Evolutionary conservation across 345 rosid species (phyloP).

Genomic region (Camelina sativa): DNA sequence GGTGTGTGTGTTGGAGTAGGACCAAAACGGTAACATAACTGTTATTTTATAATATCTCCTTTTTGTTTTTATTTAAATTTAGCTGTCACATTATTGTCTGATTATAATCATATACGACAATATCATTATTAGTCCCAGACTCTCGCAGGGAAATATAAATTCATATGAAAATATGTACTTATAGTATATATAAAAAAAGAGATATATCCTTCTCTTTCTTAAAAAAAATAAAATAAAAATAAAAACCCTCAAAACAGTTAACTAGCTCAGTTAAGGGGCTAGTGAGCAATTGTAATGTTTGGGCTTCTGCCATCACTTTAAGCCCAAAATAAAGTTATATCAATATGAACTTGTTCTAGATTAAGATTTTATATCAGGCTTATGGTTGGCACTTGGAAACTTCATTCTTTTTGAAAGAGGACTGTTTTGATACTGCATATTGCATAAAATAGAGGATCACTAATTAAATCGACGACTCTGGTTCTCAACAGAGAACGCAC

Average conservation of each 20-base stretch:
- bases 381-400: too few relatives aligned
- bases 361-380: too few relatives aligned
- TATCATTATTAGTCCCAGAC: slow-evolving; percentile 34
- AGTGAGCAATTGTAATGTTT: not conserved
- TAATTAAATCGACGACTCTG: not conserved
- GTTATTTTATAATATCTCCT: not conserved
- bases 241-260: not conserved
- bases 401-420: not conserved
- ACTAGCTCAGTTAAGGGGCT: slow-evolving; percentile 6
- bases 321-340: not conserved
- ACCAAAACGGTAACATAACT: slow-evolving; percentile 38
- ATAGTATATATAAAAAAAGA: not conserved
- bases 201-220: not conserved
- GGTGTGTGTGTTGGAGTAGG: slow-evolving; percentile 39
- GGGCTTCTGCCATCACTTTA: not conserved
- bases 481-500: not conserved
- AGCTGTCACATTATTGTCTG: slow-evolving; percentile 44
- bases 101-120: slow-evolving; percentile 43
- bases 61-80: slow-evolving; percentile 3
- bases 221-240: not conserved
- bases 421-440: not conserved
- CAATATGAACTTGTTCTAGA: not conserved
- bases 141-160: slow-evolving; percentile 20
- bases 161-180: not conserved
- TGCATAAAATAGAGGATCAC: not conserved